Evolutionary conservation across 805 yeast genomes (phyloP), one percentile per base, ranked within the genome.

Genomic region (Henningerozyma blattae): DNA sequence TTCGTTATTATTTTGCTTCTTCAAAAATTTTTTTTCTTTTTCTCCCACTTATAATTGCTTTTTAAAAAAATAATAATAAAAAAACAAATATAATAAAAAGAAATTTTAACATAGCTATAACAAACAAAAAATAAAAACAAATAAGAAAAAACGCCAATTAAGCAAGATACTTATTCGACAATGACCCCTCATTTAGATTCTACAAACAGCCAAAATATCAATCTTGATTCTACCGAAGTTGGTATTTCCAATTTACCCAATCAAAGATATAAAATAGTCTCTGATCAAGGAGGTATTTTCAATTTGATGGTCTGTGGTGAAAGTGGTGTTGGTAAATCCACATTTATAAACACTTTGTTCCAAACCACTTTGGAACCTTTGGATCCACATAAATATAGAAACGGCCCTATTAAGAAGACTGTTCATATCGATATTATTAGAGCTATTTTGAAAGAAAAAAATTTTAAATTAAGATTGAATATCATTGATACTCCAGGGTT

Each of bases 401-500:
- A 68, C 42, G 41, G 39, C 56, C 80, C 61, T 64, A 69, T 59
- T 18, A 73, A 67, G 50, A 69, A 70, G 48, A 82, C 93, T 2
- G 83, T 81, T 18, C 87, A 77, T 44, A 76, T 84, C 42, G 87
- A 80, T 43, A 73, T 85, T 35, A 70, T 72, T 31, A 71, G 89
- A 47, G 89, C 91, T n/a, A 69, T 72, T 37, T 67, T 83, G 44
- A 91, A 78, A 54, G 96, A 87, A 54, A 77, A 82, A 58, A 83
- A 80, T 53, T 82, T 87, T 59, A 69, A 67, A 44, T 69, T 83
- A 45, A 70, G 79, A 41, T 70, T 87, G 43, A 85, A 85, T 45
- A 68, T 87, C 37, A 75, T 87, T 47, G 95, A 86, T 58, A 84
- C 95, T 2, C 95, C 95, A 7, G 95, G 95, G 1, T 84, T 85